Conservation (phyloP, 495 filamentous ascomycete species). For the Penicillium samsonianum region DNA sequence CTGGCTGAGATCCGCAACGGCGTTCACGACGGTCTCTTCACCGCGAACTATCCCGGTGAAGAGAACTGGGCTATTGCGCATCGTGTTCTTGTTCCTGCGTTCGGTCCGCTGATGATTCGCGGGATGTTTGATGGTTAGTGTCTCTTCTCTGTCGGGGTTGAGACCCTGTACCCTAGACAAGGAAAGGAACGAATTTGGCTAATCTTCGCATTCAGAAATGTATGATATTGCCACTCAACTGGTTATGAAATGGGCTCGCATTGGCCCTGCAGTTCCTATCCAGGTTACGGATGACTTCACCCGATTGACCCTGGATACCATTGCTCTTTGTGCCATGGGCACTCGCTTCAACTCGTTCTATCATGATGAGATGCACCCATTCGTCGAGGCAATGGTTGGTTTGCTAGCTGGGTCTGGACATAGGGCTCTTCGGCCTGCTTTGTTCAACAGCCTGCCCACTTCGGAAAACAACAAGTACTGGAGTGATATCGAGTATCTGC, state of each 20-base stretch:
- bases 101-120: conserved; percentile 69
- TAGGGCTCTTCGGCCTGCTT: conserved; percentile 50
- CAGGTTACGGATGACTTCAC: conserved; percentile 71
- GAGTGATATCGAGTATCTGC: conserved; percentile 57
- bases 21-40: conserved; percentile 69
- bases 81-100: conserved; percentile 64
- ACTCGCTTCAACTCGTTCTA: conserved; percentile 78
- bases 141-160: background rate
- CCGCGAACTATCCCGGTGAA: conserved; percentile 57
- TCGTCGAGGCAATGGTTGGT: conserved; percentile 63
- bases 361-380: conserved; percentile 64
- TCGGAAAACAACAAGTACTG: conserved; percentile 57
- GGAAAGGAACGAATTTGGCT: background rate
- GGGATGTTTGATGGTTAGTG: conserved; percentile 61
- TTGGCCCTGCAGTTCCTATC: conserved; percentile 58
- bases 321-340: conserved; percentile 72
- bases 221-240: conserved; percentile 71
- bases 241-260: conserved; percentile 73
- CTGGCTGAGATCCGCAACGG: conserved; percentile 59
- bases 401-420: conserved; percentile 57
- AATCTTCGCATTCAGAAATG: conserved; percentile 53
- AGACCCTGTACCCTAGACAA: background rate
- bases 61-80: conserved; percentile 73
- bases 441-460: conserved; percentile 53
- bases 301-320: conserved; percentile 69